phyloP scores from a whole-genome alignment of 371 early-diverging fungal species.

The Racocetra persica region DNA sequence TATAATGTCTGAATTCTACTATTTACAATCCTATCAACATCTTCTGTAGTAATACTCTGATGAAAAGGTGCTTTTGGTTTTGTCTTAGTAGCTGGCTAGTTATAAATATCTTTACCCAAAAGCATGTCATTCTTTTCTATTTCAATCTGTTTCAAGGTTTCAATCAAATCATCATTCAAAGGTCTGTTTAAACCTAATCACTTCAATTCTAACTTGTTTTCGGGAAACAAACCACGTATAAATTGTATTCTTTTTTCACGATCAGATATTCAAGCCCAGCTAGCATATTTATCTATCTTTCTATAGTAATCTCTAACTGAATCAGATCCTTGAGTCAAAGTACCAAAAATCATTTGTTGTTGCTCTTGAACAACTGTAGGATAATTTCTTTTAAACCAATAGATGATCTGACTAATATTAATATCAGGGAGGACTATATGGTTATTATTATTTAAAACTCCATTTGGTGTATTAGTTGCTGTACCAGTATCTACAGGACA shows the following conservation, averaged over 20 bases:
- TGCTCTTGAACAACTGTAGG: conserved; percentile 8
- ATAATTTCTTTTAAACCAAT: conserved; percentile 38
- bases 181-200: background rate
- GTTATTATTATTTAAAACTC: conserved; percentile 16
- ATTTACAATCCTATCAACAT: background rate
- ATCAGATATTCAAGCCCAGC: too few relatives aligned
- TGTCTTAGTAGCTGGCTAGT: background rate
- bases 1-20: too few relatives aligned
- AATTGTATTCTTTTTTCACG: too few relatives aligned
- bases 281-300: too few relatives aligned
- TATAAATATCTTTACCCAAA: too few relatives aligned
- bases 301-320: too few relatives aligned
- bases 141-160: background rate
- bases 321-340: too few relatives aligned
- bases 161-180: conserved; percentile 4
- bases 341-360: too few relatives aligned
- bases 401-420: conserved; percentile 17
- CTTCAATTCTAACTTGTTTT: too few relatives aligned
- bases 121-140: background rate
- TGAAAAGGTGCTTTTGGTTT: background rate
- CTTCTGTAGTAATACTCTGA: conserved; percentile 2
- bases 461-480: too few relatives aligned
- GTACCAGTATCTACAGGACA: background rate
- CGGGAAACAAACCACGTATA: too few relatives aligned
- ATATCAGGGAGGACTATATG: background rate